Conservation (phyloP, 2,329 filamentous ascomycete genomes). For the Talaromyces pinophilus region DNA sequence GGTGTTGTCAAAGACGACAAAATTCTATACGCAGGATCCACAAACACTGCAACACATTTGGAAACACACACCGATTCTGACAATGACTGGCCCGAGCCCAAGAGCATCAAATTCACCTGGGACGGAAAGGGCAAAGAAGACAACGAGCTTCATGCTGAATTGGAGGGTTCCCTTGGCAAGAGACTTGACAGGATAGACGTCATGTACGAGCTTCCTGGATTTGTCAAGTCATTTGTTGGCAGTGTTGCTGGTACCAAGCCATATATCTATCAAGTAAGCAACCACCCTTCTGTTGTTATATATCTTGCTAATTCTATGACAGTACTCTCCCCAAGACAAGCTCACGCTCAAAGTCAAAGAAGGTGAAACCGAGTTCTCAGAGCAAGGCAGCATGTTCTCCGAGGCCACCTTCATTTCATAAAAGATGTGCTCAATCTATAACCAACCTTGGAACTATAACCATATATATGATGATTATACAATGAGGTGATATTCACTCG, state of each 20-base stretch:
- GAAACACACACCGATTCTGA: constrained; percentile 70
- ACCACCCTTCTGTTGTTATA: neutral
- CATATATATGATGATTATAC: constrained; percentile 14
- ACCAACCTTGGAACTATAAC: constrained; percentile 6
- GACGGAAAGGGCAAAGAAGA: constrained; percentile 74
- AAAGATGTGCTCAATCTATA: constrained; percentile 23
- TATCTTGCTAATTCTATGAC: neutral
- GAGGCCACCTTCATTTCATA: constrained; percentile 96
- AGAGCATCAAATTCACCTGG: constrained; percentile 74
- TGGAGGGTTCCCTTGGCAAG: constrained; percentile 69
- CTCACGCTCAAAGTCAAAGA: constrained; percentile 80
- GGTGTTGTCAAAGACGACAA: constrained; percentile 79
- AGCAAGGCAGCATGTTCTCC: constrained; percentile 76
- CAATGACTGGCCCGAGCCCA: constrained; percentile 88
- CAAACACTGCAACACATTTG: constrained; percentile 68
- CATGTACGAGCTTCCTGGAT: constrained; percentile 93
- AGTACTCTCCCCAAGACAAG: constrained; percentile 70
- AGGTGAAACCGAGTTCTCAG: constrained; percentile 73
- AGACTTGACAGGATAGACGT: constrained; percentile 84
- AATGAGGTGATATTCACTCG: constrained; percentile 13
- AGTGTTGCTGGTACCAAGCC: constrained; percentile 88
- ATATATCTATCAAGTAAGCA: constrained; percentile 89
- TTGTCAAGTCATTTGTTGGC: constrained; percentile 91
- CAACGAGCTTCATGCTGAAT: constrained; percentile 66
- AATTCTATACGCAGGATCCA: constrained; percentile 70